These are phyloP conservation scores for Blastobotrys apis DNA, from an alignment of 1,139 yeast species.

Conservation along the genomic window DNA sequence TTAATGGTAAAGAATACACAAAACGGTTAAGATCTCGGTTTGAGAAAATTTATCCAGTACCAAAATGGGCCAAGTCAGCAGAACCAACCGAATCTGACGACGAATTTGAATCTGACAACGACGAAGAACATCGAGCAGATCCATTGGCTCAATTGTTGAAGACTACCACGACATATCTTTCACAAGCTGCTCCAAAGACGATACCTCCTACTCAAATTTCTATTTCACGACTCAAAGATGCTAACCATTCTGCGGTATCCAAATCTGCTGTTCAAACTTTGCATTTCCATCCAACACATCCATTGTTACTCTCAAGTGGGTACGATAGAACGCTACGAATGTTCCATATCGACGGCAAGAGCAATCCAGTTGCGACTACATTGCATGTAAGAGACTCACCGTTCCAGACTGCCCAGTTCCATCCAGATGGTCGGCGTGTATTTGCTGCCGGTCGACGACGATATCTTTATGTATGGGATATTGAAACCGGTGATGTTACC, in stretches of 20 bases:
- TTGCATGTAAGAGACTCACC: slow-evolving; percentile 77
- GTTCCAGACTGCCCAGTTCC: slow-evolving; percentile 68
- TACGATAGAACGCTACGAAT: slow-evolving; percentile 84
- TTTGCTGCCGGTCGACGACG: slow-evolving; percentile 90
- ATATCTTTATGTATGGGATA: slow-evolving; percentile 89
- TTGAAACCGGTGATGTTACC: slow-evolving; percentile 68
- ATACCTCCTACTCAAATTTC: slow-evolving; percentile 70
- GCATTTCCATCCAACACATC: slow-evolving; percentile 80
- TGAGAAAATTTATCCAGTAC: slow-evolving; percentile 82
- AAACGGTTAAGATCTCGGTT: slow-evolving; percentile 76
- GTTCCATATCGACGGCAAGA: slow-evolving; percentile 88
- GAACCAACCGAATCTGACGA: slow-evolving; percentile 24
- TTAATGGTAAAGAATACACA: slow-evolving; percentile 66
- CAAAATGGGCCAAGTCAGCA: slow-evolving; percentile 64
- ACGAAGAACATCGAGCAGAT: slow-evolving; percentile 35
- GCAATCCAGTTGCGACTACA: slow-evolving; percentile 76
- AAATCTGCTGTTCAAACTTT: slow-evolving; percentile 78
- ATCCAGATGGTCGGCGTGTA: slow-evolving; percentile 51
- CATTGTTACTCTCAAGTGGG: slow-evolving; percentile 84
- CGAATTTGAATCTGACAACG: slow-evolving; percentile 33
- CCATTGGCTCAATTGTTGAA: slow-evolving; percentile 55
- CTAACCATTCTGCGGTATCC: slow-evolving; percentile 64
- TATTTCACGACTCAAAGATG: slow-evolving; percentile 78
- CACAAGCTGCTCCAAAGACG: slow-evolving; percentile 48
- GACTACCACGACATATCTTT: slow-evolving; percentile 53